Conservation (phyloP, 805 yeast genomes). For the Saturnispora sanitii region DNA sequence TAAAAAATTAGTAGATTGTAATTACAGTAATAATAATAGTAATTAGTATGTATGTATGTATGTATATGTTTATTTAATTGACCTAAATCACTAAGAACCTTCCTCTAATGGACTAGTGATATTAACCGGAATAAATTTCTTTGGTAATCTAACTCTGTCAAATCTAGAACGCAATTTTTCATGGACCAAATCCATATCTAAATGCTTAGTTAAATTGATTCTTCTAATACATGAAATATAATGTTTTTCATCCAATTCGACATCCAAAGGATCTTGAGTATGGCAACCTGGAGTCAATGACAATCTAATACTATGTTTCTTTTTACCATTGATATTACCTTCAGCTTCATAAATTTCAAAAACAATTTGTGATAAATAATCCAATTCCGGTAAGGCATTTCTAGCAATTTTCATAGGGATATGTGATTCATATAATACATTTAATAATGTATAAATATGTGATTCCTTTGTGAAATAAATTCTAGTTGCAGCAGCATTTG, state of each 20-base stretch:
- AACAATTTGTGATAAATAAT: conserved; percentile 86
- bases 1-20: not conserved
- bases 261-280: conserved; percentile 95
- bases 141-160: conserved; percentile 80
- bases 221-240: conserved; percentile 94
- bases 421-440: conserved; percentile 84
- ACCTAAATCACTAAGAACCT: conserved; percentile 7
- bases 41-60: not conserved
- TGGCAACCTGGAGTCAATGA: conserved; percentile 98
- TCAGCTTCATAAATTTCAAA: conserved; percentile 89
- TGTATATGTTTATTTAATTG: too few relatives aligned
- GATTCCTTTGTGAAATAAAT: conserved; percentile 95
- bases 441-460: conserved; percentile 87
- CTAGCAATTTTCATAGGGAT: conserved; percentile 93
- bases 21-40: not conserved
- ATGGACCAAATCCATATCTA: conserved; percentile 82
- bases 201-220: conserved; percentile 79
- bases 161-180: conserved; percentile 76
- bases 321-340: conserved; percentile 45
- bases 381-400: conserved; percentile 93
- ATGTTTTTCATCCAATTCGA: conserved; percentile 91
- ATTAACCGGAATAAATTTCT: conserved; percentile 82
- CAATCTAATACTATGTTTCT: conserved; percentile 81
- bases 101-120: conserved; percentile 46
- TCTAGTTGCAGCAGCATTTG: conserved; percentile 74